Evolutionary conservation across 2,329 filamentous ascomycete genomes (phyloP), one percentile per base, ranked within the genome.

Genomic region (Metarhizium humberi): DNA sequence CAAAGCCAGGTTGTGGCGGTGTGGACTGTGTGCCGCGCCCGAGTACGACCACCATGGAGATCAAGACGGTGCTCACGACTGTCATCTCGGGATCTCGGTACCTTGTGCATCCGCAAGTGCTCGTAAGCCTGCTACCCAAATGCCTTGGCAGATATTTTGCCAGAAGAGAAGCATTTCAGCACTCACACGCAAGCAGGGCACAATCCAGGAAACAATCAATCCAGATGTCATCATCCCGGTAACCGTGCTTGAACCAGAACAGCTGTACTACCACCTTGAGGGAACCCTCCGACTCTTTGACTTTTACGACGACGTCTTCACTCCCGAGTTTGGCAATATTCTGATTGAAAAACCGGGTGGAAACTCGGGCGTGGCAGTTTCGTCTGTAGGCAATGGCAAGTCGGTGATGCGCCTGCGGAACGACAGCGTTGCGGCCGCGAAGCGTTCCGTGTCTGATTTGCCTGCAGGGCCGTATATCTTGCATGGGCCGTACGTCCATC

Each of bases 401-500:
- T 50, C 51, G 7, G 45, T 56, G 14, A 36, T 56, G 46, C 53
- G 53, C 6, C 48, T 51, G 18, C 52, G 52, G 34, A 63, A 69
- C 29, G 62, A 64, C 11, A 54, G 64, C n/a, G 58, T 58, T 3
- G 42, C 55, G 10, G 43, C 58, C 7, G 48, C 56, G 32, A 51
- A 61, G 18, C 55, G 54, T 20, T 56, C 59, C 4, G 13, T 65
- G 0, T 55, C 55, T 0, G 56, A 66, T 7, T 55, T 74, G 25
- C 70, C 72, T 0, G 73, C 72, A 1, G 72, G 72, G 0, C 72
- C 72, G 3, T 74, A 74, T 54, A 72, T 74, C 29, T 60, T 74
- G 1, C 67, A 73, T 45, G 72, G 72, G 0, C 71, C 70, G 2
- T 72, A 74, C 11, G 60, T 74, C 1, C 67, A 74, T 40, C 72